These are phyloP conservation scores for Penicillium mononematosum DNA, from an alignment of 495 filamentous ascomycete genomes.

Conservation along the genomic window DNA sequence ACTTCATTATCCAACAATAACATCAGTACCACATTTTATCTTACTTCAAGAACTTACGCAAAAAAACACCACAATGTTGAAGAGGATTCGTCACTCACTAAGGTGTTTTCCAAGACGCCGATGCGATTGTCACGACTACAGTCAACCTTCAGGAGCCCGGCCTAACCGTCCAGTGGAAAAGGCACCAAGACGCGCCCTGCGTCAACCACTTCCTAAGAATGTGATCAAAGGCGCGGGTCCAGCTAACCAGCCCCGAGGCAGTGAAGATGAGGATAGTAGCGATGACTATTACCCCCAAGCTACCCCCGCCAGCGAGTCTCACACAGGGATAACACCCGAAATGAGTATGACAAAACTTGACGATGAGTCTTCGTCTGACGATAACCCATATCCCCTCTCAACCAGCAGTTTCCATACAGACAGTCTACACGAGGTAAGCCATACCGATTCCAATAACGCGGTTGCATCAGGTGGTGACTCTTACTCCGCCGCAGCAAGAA, in stretches of 20 bases:
- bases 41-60: neutral
- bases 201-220: neutral
- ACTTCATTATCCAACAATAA: neutral
- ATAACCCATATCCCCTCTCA: neutral
- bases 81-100: neutral
- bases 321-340: neutral
- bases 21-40: neutral
- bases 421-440: neutral
- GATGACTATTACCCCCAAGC: neutral
- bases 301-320: neutral
- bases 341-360: neutral
- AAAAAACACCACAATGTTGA: neutral
- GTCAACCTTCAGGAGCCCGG: neutral
- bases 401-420: neutral
- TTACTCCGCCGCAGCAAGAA: neutral
- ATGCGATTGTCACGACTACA: neutral
- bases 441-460: neutral
- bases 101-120: neutral
- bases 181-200: neutral
- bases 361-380: neutral
- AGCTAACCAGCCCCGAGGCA: neutral
- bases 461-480: neutral
- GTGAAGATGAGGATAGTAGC: neutral
- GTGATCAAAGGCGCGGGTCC: neutral
- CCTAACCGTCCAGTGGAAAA: neutral